Percentiles rank a stretch among this genome's conserved stretches.
Conservation (phyloP, 2,329 filamentous ascomycete genomes). For the Ophiostoma ips region DNA sequence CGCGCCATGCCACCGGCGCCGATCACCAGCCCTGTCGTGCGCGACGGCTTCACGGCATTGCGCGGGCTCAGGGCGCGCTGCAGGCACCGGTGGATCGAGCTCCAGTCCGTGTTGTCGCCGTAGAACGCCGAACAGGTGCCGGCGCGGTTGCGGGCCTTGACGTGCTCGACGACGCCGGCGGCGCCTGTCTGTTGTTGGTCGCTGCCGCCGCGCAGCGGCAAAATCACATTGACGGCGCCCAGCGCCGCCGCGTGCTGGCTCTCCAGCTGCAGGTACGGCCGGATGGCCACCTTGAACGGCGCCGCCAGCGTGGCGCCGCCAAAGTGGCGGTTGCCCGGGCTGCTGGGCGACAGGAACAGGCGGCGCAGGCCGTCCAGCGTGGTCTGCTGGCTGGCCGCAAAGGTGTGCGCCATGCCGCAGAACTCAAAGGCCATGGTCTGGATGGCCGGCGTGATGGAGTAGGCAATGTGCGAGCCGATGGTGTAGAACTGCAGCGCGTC, state of each 20-base stretch:
- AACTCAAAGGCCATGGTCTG: slow-evolving; percentile 53
- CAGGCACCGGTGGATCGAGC: slow-evolving; percentile 38
- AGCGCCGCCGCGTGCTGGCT: slow-evolving; percentile 57
- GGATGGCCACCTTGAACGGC: slow-evolving; percentile 57
- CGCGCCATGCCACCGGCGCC: slow-evolving; percentile 60
- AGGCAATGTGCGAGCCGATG: slow-evolving; percentile 52
- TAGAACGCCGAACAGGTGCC: slow-evolving; percentile 51
- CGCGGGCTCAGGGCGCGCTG: slow-evolving; percentile 56
- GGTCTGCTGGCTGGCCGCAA: slow-evolving; percentile 43
- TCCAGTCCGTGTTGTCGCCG: slow-evolving; percentile 34
- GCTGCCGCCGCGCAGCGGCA: slow-evolving; percentile 49
- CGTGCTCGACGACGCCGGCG: slow-evolving; percentile 31
- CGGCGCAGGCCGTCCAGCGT: slow-evolving; percentile 47
- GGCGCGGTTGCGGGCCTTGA: slow-evolving; percentile 43
- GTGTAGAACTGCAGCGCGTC: slow-evolving; percentile 57
- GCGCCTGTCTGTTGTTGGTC: slow-evolving; percentile 15
- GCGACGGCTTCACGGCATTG: slow-evolving; percentile 40
- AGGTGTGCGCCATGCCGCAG: slow-evolving; percentile 54
- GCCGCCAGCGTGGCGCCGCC: slow-evolving; percentile 54
- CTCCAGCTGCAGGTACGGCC: slow-evolving; percentile 48
- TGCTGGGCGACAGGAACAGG: slow-evolving; percentile 36
- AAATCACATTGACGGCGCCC: slow-evolving; percentile 57
- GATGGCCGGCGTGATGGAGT: slow-evolving; percentile 60
- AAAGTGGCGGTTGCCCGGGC: slow-evolving; percentile 30
- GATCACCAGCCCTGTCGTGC: slow-evolving; percentile 41